These are phyloP conservation scores for Lentinus polychrous DNA, from an alignment of 1,284 basidiomycete genomes.

Conservation along the genomic window DNA sequence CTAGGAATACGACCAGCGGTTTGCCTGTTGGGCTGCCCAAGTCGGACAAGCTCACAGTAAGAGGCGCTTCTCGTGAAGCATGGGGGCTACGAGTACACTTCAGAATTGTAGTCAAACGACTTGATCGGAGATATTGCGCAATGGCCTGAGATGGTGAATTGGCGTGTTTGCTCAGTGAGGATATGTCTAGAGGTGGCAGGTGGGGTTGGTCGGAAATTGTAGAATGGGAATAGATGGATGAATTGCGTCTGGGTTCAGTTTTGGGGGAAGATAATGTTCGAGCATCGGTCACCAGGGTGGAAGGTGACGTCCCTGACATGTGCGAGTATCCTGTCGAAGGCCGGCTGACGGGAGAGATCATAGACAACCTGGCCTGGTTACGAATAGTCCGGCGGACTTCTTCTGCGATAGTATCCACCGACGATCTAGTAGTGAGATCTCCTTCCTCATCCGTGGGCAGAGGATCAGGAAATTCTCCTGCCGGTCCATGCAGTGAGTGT, in stretches of 20 bases:
- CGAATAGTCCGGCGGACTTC: constrained; percentile 67
- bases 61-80: constrained; percentile 59
- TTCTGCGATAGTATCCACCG: constrained; percentile 77
- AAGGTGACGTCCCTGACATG: constrained; percentile 23
- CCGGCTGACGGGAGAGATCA: constrained; percentile 27
- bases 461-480: constrained; percentile 36
- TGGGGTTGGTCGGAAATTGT: constrained; percentile 36
- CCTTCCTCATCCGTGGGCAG: constrained; percentile 49
- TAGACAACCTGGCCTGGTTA: constrained; percentile 44
- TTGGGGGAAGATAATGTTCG: constrained; percentile 42
- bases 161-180: constrained; percentile 20
- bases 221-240: constrained; percentile 25
- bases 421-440: constrained; percentile 65
- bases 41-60: constrained; percentile 91
- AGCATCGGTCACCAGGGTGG: constrained; percentile 39
- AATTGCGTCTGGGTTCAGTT: constrained; percentile 37
- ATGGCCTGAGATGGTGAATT: constrained; percentile 59
- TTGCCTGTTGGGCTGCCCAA: constrained; percentile 78
- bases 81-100: constrained; percentile 76
- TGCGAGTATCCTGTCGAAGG: constrained; percentile 43
- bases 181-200: constrained; percentile 22
- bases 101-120: constrained; percentile 77
- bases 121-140: constrained; percentile 79
- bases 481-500: constrained; percentile 12
- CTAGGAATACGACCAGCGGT: constrained; percentile 88